phyloP scores from a whole-genome alignment of 2,329 filamentous ascomycete species.

The Helicocarpus griseus region DNA sequence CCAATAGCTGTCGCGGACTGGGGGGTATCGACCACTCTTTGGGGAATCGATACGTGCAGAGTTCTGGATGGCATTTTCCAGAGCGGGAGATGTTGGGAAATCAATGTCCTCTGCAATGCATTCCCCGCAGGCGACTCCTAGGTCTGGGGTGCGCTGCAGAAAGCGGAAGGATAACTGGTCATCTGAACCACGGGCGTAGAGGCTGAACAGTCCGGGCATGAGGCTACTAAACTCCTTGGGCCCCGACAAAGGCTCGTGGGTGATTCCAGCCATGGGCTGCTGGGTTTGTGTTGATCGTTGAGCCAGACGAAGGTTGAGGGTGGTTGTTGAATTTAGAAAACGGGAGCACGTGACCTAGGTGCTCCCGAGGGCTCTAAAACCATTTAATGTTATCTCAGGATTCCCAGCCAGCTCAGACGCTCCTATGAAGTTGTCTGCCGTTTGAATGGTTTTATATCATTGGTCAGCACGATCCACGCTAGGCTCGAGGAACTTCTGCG shows the following conservation, averaged over 20 bases:
- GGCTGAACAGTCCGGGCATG: conserved; percentile 2
- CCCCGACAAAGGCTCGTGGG: neutral
- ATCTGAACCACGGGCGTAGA: neutral
- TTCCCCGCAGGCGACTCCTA: conserved; percentile 4
- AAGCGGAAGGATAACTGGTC: neutral
- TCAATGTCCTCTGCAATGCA: conserved; percentile 1
- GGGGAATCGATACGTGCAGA: neutral
- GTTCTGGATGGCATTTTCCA: conserved; percentile 1
- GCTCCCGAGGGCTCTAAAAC: no score
- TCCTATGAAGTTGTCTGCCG: no score
- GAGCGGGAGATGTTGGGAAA: neutral
- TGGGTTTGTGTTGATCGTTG: no score
- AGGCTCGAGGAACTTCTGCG: no score
- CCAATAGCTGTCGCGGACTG: neutral
- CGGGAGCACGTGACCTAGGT: no score
- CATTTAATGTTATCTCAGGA: no score
- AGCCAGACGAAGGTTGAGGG: conserved; percentile 2
- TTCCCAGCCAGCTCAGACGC: no score
- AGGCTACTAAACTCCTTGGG: conserved; percentile 4
- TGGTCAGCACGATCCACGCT: no score
- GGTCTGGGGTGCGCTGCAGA: conserved; percentile 2
- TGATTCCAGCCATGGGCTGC: conserved; percentile 2
- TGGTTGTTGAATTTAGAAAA: neutral
- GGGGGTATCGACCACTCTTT: neutral
- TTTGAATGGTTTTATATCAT: no score